These are phyloP conservation scores for Pythium volutum DNA, from an alignment of 352 stramenopile species.

Conservation along the genomic window DNA sequence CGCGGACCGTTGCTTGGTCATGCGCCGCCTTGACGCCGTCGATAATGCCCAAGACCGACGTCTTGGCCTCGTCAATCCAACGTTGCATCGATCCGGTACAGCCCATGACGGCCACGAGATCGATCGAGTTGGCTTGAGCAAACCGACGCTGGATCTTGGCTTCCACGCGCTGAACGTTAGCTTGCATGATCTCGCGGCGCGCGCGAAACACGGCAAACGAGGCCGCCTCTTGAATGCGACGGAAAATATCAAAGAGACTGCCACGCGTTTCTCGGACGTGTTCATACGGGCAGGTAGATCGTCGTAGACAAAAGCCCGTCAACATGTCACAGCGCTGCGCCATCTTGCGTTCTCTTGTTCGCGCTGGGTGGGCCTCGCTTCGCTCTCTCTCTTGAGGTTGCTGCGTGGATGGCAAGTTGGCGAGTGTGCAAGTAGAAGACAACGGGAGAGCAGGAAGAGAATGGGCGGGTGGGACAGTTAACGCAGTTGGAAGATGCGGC, in stretches of 20 bases:
- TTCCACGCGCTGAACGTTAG: slow-evolving; percentile 17
- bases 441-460: too few relatives aligned
- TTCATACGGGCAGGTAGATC: background rate
- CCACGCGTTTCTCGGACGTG: background rate
- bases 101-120: slow-evolving; percentile 49
- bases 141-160: slow-evolving; percentile 22
- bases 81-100: slow-evolving; percentile 37
- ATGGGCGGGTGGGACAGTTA: too few relatives aligned
- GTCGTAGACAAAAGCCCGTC: background rate
- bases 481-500: too few relatives aligned
- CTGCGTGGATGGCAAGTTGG: too few relatives aligned
- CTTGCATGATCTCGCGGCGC: slow-evolving; percentile 27
- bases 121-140: slow-evolving; percentile 24
- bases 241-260: background rate
- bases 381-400: too few relatives aligned
- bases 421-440: too few relatives aligned
- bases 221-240: background rate
- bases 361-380: too few relatives aligned
- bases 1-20: slow-evolving; percentile 19
- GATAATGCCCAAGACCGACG: slow-evolving; percentile 33
- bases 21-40: slow-evolving; percentile 27
- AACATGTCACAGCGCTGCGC: background rate
- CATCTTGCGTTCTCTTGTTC: background rate
- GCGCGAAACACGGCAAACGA: slow-evolving; percentile 12
- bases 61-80: slow-evolving; percentile 34